These are phyloP conservation scores for Sporobolomyces pararoseus DNA, from an alignment of 768 basidiomycete genomes.

Conservation along the genomic window DNA sequence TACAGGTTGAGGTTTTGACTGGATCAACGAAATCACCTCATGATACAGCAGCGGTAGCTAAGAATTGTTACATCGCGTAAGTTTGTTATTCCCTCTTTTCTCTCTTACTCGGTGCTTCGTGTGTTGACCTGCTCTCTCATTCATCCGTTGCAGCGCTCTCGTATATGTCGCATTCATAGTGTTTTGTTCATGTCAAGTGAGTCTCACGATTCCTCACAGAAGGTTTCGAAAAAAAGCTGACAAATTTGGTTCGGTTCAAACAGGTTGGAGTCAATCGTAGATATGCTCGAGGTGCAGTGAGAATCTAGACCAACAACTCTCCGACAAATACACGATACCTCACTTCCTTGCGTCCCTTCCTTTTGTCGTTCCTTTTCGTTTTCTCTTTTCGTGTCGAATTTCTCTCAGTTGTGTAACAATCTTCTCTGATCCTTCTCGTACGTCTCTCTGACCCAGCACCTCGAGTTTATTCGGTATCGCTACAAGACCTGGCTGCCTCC, in stretches of 20 bases:
- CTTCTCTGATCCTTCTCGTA: no score
- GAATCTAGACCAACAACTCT: no score
- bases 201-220: background rate
- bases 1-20: conserved; percentile 37
- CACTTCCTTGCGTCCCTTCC: no score
- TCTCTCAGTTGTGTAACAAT: no score
- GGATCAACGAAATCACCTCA: conserved; percentile 27
- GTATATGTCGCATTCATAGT: conserved; percentile 34
- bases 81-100: background rate
- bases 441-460: no score
- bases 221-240: no score
- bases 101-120: background rate
- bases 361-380: no score
- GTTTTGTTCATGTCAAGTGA: conserved; percentile 39
- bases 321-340: no score
- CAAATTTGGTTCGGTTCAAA: background rate
- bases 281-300: no score
- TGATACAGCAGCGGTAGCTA: conserved; percentile 27
- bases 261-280: background rate
- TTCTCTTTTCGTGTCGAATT: no score
- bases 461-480: no score
- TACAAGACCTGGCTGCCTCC: no score
- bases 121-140: background rate
- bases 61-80: conserved; percentile 40
- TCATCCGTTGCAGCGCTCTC: conserved; percentile 21